Base-by-base conservation (phyloP, 148 eudicot genomes). In the Rhododendron henanense region DNA sequence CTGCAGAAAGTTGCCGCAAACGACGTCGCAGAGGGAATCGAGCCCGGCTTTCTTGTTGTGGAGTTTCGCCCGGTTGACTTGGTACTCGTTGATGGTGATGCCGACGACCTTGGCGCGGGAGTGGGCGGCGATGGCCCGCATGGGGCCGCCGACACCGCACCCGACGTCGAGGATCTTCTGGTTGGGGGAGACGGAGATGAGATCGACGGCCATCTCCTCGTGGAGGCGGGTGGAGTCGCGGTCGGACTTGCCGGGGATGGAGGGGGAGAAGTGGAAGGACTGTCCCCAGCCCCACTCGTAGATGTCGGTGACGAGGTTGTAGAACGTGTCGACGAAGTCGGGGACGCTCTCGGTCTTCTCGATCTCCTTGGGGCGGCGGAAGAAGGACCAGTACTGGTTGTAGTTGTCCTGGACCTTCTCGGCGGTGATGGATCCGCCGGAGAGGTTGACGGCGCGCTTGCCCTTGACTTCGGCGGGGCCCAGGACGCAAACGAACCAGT, bases 251-350 rank as follows among this genome's bases (percentile, higher is more conserved):
- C 91, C 91, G 8, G 88, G 85, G 47, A 92, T 6, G 21, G 89
- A 65, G 0, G 94, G 94, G 33, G 94, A 90, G 87, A 92, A 92
- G 35, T 92, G 94, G 90, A 92, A 92, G 39, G 92, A 90, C 82
- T 92, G 94, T 15, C 94, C 94, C 94, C 94, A 92, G 0, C 94
- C 94, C 94, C 94, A 92, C 83, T 92, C 94, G 90, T 92, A 92
- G 79, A 92, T 92, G 80, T 92, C 94, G 1, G 94, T 92, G 0
- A 92, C 94, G 13, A 92, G 88, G 63, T 92, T 90, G 88, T 92
- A 92, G 45, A 92, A 92, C 16, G 94, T 92, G 81, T 90, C 92
- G 47, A 92, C 94, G 16, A 89, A 89, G 35, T 87, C 90, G 0
- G 92, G 94, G 44, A 92, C 94, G 14, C 84, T 87, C 1, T 90